Evolutionary conservation across 1,139 yeast genomes (phyloP).

Genomic region (Fermentozyma sake): DNA sequence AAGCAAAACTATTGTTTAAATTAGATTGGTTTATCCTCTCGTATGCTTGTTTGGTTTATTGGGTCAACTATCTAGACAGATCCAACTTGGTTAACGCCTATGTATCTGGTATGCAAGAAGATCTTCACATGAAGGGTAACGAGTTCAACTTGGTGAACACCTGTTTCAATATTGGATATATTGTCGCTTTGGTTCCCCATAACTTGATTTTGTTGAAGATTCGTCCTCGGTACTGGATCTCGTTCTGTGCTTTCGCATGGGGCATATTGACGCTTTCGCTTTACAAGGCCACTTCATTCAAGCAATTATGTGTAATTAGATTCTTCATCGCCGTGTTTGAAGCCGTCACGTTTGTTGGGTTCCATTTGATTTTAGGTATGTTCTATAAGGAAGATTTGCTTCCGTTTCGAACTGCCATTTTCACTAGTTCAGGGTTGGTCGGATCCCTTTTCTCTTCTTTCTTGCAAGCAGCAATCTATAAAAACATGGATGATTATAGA

Average conservation of each 20-base stretch:
- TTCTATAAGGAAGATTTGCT: constrained; percentile 51
- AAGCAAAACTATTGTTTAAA: constrained; percentile 40
- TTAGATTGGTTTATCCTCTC: constrained; percentile 55
- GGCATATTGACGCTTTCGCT: constrained; percentile 50
- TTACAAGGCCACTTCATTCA: constrained; percentile 39
- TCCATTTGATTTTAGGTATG: constrained; percentile 48
- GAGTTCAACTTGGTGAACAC: constrained; percentile 48
- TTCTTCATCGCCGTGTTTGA: constrained; percentile 56
- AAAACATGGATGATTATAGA: constrained; percentile 24
- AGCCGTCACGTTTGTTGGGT: constrained; percentile 50
- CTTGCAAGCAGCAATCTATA: constrained; percentile 33
- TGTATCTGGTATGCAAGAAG: constrained; percentile 35
- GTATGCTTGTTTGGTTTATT: constrained; percentile 51
- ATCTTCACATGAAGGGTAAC: constrained; percentile 41
- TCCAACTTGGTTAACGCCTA: constrained; percentile 44
- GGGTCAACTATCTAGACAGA: constrained; percentile 47
- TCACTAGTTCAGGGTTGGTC: constrained; percentile 48
- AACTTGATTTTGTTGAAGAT: constrained; percentile 47
- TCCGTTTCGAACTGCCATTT: constrained; percentile 47
- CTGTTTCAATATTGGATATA: constrained; percentile 56
- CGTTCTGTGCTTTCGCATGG: constrained; percentile 54
- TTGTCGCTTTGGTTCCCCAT: constrained; percentile 55
- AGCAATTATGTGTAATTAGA: constrained; percentile 46
- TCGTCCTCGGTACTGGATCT: constrained; percentile 51
- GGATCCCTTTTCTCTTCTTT: constrained; percentile 45